Base-by-base conservation (phyloP, 192 early-diverging fungal genomes). In the Gonapodya prolifera region DNA sequence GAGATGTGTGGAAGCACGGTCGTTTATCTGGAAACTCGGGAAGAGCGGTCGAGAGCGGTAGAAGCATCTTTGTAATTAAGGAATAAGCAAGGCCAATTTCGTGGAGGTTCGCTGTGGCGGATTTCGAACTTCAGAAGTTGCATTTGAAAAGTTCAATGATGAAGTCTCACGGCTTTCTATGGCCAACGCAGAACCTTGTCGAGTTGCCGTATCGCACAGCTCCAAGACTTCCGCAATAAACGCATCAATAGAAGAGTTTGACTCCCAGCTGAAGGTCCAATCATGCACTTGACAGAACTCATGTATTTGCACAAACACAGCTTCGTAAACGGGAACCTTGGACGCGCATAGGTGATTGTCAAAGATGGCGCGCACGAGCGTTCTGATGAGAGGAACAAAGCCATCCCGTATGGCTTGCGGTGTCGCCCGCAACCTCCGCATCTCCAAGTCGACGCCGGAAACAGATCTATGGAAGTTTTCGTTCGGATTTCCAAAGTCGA, bases 401-500 rank as follows among this genome's bases (percentile, higher is more conserved):
- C 33, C n/a, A 16, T 35, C 70, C 1, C 23, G 1, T 28, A 85
- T 71, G 33, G 85, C 76, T 1, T 70, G 30, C n/a, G 80, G 34
- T 2, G 81, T 83, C 0, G 84, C 83, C n/a, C 34, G 30, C 1
- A 71, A 33, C n/a, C 32, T 30, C 73, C 79, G 78, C 0, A 34
- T 29, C 35, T 76, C 34, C 28, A 84, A 77, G 2, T 61, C 45
- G 32, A n/a, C 34, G 35, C 80, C 70, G 0, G 79, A 70, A 23
- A 78, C 70, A 18, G 80, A 85, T 13, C 79, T 16, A 29, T 81
- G 78, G 31, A 84, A 71, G 74, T 84, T 84, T 76, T 84, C 84
- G 70, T 80, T 85, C 34, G 84, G 84, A 1, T 75, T 81, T 1
- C 83, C 83, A 35, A 85, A 85, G 73, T 86, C 84, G 18, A 80